Base-by-base conservation (phyloP, 75 land plant species). In the Chamaecyparis obtusa region DNA sequence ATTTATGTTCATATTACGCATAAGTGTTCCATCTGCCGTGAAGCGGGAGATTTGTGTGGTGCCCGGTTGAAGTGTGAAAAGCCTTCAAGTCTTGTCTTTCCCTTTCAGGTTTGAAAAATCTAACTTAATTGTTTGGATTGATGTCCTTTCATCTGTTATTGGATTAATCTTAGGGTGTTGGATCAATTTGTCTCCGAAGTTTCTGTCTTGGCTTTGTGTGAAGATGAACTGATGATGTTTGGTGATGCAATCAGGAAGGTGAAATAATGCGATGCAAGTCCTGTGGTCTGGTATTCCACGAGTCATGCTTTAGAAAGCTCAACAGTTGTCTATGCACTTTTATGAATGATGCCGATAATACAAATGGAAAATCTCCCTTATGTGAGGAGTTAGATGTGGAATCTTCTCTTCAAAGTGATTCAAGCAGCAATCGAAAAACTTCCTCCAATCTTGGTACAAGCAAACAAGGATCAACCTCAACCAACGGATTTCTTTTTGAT, bases 21-120 rank as follows among this genome's bases (percentile, higher is more conserved):
- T 30, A 85, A 88, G 64, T 91, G 92, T 79, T 86, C 92, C 60
- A 39, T 91, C 17, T 91, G 92, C 46, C 89, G 75, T 54, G 92
- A 91, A 60, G 57, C 86, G 44, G 92, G 92, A 21, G 92, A 91
- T 72, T 41, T 84, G 82, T 91, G 92, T 32, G 87, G 89, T 86
- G 92, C 92, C 27, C 92, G 51, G 32, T 48, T 86, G 3, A 54
- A 88, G n/a, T 91, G 92, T 84, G 84, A 86, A 78, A 88, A 90
- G 36, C 89, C 89, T 21, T 85, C 84, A 56, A 85, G 83, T n/a
- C 69, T 91, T 33, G 86, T 91, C 67, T 91, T 84, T 72, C 91
- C 92, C 54, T 91, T 90, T 76, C 86, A 91, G 88, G 92, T 91
- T 82, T 55, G 27, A 82, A 55, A 41, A 44, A 81, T 41, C 9